Evolutionary conservation across 2,329 filamentous ascomycete genomes (phyloP), one percentile per base, ranked within the genome.

Genomic region (Claviceps pusilla): DNA sequence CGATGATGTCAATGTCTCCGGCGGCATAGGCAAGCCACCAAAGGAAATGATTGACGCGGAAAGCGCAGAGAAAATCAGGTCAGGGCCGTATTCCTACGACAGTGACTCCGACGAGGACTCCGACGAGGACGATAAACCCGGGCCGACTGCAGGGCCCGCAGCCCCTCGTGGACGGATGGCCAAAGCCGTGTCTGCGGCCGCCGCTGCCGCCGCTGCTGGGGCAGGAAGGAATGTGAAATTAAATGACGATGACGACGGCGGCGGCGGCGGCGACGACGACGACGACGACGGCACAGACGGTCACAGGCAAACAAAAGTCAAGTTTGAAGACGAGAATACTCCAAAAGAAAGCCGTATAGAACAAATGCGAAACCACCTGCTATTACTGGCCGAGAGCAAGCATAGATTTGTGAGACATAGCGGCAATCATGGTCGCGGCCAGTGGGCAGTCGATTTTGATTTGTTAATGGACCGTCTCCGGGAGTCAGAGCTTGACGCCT

Each of bases 371-470:
- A 80, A 84, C 57, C 87, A 93, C 65, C 77, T 91, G n/a, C 70
- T 83, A 3, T 69, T 90, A 1, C 76, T 94, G 7, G 76, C 82
- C 14, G 82, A 87, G 61, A 84, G 87, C 69, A 77, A 79, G 57
- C 74, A 80, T 67, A 71, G 76, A 0, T 90, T 93, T 60, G 73
- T 88, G 52, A 78, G 79, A 24, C 83, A 85, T 64, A 81, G 81
- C 59, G 82, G 84, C 29, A 74, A 71, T 46, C 71, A 74, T 41
- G 81, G 80, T 37, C 76, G 79, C 29, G 83, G 84, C 37, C 82
- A 87, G 63, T 98, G 89, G 87, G 84, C 82, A 0, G 80, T 97
- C 5, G 84, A 95, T 63, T 95, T 93, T 64, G 76, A 79, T n/a
- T 75, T 78, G 9, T 74, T 97, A 4, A 76, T 88, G 52, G 76